Evolutionary conservation across 1,284 basidiomycete genomes (phyloP), one percentile per base, ranked within the genome.

Genomic region (Leucoagaricus sp.): DNA sequence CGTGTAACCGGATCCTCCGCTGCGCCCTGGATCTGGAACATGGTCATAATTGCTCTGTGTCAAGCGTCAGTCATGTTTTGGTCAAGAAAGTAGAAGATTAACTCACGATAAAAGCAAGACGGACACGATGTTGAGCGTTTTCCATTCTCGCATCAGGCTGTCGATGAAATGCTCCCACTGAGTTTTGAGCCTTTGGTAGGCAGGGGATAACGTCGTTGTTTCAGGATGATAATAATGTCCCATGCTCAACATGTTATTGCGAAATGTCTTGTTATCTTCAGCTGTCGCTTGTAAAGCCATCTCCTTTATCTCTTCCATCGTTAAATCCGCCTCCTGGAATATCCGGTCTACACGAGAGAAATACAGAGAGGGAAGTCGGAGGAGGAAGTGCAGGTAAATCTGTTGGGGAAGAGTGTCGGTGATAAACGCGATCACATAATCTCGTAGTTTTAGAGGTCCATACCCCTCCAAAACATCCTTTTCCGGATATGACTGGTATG

Each of bases 1-100:
- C 86, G 78, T 9, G 81, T 81, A 15, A 89, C 62, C 0, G 85
- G 81, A 63, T 87, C 83, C 2, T 73, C 65, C 1, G 76, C 75
- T 19, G 83, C 84, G n/a, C 71, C 69, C 5, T 77, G 71, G 41
- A 80, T 50, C 31, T 56, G 54, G 17, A 56, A 56, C 31, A 56
- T 56, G 13, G 48, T 56, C 41, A 56, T 28, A 7, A 56, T 56
- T n/a, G 34, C 48, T 12, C 54, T 56, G 29, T 13, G 10, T 3
- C 6, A 34, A 1, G 38, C 29, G 41, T n/a, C 1, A 17, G 13
- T 17, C 10, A 7, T 12, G 19, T 7, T 6, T 13, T 7, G 25
- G 13, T 9, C 4, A 9, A n/a, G 12, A 33, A n/a, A 31, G 17
- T 10, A 9, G 13, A 23, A 34, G 34, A 28, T 25, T 19, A 26